Conservation (phyloP, 805 yeast species). For the Pichia californica region DNA sequence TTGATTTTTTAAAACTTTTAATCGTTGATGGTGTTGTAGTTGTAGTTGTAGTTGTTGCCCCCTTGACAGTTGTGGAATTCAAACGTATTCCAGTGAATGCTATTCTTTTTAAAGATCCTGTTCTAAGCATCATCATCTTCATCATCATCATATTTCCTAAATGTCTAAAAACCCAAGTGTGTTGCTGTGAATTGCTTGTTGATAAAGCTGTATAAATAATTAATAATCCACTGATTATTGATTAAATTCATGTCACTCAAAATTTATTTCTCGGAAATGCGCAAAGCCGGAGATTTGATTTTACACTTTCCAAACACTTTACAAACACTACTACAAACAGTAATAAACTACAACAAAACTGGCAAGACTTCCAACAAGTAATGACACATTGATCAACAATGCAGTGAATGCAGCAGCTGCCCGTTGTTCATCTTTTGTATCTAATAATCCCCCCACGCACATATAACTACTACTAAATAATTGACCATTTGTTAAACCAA, state of each 20-base stretch:
- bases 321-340: neutral
- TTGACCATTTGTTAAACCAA: conserved; percentile 89
- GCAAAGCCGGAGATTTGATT: no score
- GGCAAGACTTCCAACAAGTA: conserved; percentile 69
- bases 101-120: no score
- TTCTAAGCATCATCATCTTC: no score
- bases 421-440: conserved; percentile 57
- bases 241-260: no score
- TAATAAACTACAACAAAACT: conserved; percentile 56
- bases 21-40: neutral
- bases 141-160: no score
- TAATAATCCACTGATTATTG: no score
- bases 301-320: no score
- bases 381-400: conserved; percentile 69
- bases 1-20: conserved; percentile 8
- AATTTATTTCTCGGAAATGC: no score
- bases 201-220: no score
- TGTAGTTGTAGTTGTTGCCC: neutral
- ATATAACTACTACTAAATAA: conserved; percentile 66
- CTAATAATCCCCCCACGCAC: conserved; percentile 22
- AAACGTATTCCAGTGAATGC: no score
- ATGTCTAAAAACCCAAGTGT: no score
- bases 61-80: neutral
- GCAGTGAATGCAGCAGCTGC: conserved; percentile 95
- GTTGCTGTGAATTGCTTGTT: no score